Conservation (phyloP, 208 protist genomes). For the Herpetomonas tarakana region DNA sequence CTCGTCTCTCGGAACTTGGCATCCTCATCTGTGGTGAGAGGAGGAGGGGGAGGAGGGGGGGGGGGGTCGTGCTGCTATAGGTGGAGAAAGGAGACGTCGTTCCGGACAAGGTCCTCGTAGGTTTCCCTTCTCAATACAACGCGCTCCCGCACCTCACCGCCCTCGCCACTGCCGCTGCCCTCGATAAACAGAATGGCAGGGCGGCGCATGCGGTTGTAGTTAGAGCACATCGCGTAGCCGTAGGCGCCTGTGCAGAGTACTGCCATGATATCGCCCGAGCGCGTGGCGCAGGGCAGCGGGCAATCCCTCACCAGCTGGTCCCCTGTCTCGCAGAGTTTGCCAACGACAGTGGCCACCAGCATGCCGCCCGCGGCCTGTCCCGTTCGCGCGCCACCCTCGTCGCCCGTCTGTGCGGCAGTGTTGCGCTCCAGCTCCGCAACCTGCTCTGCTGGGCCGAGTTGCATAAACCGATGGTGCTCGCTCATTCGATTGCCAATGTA, state of each 20-base stretch:
- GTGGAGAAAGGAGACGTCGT: constrained; percentile 7
- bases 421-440: neutral
- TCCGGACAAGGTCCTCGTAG: constrained; percentile 4
- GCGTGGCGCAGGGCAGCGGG: neutral
- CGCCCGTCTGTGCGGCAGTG: neutral
- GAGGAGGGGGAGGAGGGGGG: no score
- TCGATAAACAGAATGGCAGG: constrained; percentile 12
- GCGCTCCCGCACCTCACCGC: neutral
- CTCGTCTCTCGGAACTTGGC: no score
- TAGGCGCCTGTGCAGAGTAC: constrained; percentile 16
- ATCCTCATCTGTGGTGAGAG: no score
- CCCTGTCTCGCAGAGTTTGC: constrained; percentile 11
- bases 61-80: no score
- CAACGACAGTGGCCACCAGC: constrained; percentile 1
- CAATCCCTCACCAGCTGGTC: constrained; percentile 6
- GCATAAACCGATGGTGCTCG: neutral
- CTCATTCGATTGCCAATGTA: constrained; percentile 1
- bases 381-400: no score
- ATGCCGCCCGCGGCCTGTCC: no score
- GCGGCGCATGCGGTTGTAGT: constrained; percentile 13
- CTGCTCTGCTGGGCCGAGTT: neutral
- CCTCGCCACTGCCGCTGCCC: no score
- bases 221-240: constrained; percentile 14
- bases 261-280: constrained; percentile 5
- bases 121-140: constrained; percentile 12